Base-by-base conservation (phyloP, 192 early-diverging fungal species). In the Obelidium mucronatum region DNA sequence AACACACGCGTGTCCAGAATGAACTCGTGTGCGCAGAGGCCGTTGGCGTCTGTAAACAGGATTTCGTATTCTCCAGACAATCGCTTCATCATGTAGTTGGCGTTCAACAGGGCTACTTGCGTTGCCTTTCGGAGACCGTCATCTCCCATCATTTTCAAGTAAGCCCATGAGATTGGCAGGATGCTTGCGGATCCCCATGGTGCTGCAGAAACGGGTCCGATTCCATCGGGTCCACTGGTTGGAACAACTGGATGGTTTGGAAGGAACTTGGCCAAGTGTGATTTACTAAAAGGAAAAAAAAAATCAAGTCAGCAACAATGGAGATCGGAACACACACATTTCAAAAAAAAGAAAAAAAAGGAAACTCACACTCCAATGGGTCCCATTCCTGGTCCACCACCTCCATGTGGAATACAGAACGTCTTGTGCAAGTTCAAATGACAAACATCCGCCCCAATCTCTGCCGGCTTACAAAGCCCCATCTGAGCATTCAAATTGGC, bases 371-470 rank as follows among this genome's bases (percentile, higher is more conserved):
- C 95, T 81, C 93, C 94, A 76, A 99, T 96, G 11, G 96, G 96
- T 35, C 97, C 97, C 88, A 99, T 94, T 68, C 97, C 97, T 13
- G 97, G 97, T 52, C 97, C 97, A 82, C 97, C 97, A 60, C 97
- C 97, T 80, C 97, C 97, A 80, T 99, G 97, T 4, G 97, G 97
- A 79, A 99, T 98, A 69, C 82, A 96, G 86, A 98, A 94, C 26
- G 97, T 98, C 92, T 99, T 99, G 92, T 99, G 97, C 83, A 97
- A 88, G 91, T 99, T 99, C 84, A 99, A 87, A 80, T 99, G 97
- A 86, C 97, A 99, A 35, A 99, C 97, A 86, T 99, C 97, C 67
- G 96, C 96, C 42, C 97, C 97, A 79, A 98, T 98, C 70, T 96
- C 94, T 40, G 91, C 97, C 91, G 87, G 60, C 92, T 84, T 89